phyloP scores from a whole-genome alignment of 176 grass and related monocot species.

The Leersia perrieri region DNA sequence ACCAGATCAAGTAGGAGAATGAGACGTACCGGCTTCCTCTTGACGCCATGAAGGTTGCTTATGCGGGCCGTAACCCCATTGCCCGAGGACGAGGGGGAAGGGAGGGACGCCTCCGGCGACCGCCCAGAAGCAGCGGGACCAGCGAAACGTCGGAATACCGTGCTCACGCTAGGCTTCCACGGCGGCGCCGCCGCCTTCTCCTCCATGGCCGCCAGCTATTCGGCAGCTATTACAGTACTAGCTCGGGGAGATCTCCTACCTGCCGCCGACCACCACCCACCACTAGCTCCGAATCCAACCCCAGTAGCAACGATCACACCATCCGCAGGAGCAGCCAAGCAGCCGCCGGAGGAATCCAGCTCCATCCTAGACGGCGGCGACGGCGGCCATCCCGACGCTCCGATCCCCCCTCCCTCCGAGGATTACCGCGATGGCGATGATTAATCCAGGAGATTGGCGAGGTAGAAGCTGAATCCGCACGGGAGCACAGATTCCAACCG shows the following conservation, averaged over 20 bases:
- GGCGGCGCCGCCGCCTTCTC: conserved; percentile 22
- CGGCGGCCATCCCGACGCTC: conserved; percentile 31
- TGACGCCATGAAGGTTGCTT: conserved; percentile 47
- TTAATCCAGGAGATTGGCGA: background rate
- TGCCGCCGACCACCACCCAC: conserved; percentile 7
- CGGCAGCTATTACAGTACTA: background rate
- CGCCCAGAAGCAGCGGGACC: background rate
- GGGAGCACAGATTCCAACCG: background rate
- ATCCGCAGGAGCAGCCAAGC: conserved; percentile 29
- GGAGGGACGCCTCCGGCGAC: background rate
- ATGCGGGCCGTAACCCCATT: conserved; percentile 27
- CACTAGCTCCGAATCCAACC: background rate
- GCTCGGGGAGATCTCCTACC: conserved; percentile 22
- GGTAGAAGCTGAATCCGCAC: background rate
- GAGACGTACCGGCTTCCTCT: conserved; percentile 57
- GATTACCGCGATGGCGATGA: background rate
- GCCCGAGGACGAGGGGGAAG: conserved; percentile 21
- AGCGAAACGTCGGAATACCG: conserved; percentile 40
- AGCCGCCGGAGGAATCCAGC: conserved; percentile 51
- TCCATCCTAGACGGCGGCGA: conserved; percentile 49
- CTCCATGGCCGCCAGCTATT: conserved; percentile 33
- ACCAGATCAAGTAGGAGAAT: conserved; percentile 2
- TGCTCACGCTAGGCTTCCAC: conserved; percentile 48
- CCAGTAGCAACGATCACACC: conserved; percentile 40
- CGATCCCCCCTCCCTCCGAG: conserved; percentile 28